These are phyloP conservation scores for Clonostachys solani DNA, from an alignment of 2,329 filamentous ascomycete genomes.

Conservation along the genomic window DNA sequence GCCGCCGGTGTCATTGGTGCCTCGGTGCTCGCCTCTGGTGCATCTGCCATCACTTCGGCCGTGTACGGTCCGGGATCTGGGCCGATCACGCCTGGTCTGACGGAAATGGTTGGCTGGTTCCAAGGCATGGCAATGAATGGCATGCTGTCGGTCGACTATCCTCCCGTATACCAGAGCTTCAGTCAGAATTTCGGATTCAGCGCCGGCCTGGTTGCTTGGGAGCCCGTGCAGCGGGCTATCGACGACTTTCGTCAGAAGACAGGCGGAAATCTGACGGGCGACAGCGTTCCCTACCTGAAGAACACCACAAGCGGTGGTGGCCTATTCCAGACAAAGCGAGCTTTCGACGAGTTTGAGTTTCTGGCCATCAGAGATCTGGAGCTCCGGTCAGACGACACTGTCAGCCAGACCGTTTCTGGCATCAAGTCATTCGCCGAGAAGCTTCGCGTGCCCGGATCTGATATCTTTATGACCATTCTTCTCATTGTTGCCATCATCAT, in stretches of 20 bases:
- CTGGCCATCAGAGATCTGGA: conserved; percentile 43
- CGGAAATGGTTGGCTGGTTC: conserved; percentile 83
- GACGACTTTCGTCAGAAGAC: conserved; percentile 77
- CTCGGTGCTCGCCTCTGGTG: conserved; percentile 69
- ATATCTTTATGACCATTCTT: conserved; percentile 95
- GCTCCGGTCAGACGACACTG: conserved; percentile 7
- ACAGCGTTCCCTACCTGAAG: conserved; percentile 69
- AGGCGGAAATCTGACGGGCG: conserved; percentile 80
- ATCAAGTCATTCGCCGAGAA: conserved; percentile 82
- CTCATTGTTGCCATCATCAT: conserved; percentile 85
- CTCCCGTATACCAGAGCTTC: conserved; percentile 83
- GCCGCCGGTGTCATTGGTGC: conserved; percentile 83
- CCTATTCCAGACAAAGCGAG: conserved; percentile 47
- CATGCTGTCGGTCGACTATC: conserved; percentile 90
- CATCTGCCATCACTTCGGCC: conserved; percentile 63
- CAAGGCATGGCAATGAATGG: conserved; percentile 93
- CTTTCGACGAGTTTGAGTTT: conserved; percentile 35
- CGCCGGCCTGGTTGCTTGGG: conserved; percentile 79
- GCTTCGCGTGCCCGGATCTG: conserved; percentile 78
- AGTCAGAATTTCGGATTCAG: conserved; percentile 92
- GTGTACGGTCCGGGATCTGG: conserved; percentile 54
- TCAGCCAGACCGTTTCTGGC: conserved; percentile 59
- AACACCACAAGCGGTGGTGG: conserved; percentile 57
- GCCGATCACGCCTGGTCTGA: conserved; percentile 76
- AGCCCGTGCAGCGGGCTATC: conserved; percentile 73